phyloP scores from a whole-genome alignment of 1,284 basidiomycete genomes.

The Psilocybe mexicana region DNA sequence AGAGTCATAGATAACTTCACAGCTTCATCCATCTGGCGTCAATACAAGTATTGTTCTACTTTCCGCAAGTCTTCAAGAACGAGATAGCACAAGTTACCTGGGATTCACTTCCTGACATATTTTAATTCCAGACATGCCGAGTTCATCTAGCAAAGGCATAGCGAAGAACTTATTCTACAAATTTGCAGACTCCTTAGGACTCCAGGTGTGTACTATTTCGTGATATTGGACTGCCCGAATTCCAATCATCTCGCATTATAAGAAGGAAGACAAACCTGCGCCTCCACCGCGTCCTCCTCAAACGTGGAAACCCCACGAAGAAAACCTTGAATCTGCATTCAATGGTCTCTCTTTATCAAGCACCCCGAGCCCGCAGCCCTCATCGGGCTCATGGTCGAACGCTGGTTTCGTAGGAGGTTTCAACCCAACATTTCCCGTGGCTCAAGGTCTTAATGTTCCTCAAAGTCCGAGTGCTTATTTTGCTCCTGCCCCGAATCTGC shows the following conservation, averaged over 20 bases:
- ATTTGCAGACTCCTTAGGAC: slow-evolving; percentile 20
- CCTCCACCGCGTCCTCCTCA: slow-evolving; percentile 16
- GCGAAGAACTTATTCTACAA: slow-evolving; percentile 30
- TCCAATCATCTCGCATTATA: background rate
- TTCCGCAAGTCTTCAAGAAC: too few relatives aligned
- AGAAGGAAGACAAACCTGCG: slow-evolving; percentile 11
- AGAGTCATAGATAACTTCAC: too few relatives aligned
- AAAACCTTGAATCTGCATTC: slow-evolving; percentile 41
- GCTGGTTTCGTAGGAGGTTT: slow-evolving; percentile 44
- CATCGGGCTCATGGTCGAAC: background rate
- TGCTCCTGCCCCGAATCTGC: slow-evolving; percentile 18
- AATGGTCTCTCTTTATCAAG: slow-evolving; percentile 31
- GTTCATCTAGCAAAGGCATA: slow-evolving; percentile 10
- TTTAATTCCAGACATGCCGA: background rate
- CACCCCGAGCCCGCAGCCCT: slow-evolving; percentile 13
- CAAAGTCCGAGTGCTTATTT: slow-evolving; percentile 1
- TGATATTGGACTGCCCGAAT: background rate
- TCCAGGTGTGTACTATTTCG: slow-evolving; percentile 7
- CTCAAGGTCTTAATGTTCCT: slow-evolving; percentile 3
- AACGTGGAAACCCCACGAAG: background rate
- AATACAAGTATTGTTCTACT: too few relatives aligned
- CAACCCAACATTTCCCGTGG: slow-evolving; percentile 24
- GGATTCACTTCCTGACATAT: background rate
- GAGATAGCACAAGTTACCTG: too few relatives aligned
- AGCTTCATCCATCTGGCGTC: too few relatives aligned